Base-by-base conservation (phyloP, 345 rosid genomes). In the Sonneratia caseolaris region DNA sequence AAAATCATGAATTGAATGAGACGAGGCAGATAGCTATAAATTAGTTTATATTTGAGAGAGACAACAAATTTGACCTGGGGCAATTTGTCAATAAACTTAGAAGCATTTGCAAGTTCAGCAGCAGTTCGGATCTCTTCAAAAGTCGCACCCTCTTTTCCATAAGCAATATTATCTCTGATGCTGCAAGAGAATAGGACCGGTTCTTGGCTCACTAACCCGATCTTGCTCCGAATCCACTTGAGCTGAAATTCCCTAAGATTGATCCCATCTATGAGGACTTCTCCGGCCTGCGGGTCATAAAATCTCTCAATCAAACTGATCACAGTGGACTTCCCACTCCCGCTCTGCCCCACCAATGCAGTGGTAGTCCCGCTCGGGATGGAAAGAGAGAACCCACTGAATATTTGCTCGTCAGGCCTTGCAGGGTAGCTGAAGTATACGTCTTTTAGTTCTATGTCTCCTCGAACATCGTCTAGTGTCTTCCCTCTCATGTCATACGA, bases 311-410 rank as follows among this genome's bases (percentile, higher is more conserved):
- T 77, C 56, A 80, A 73, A 71, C 80, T 80, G 70, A 80, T 80
- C n/a, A 77, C 77, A 5, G 83, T 82, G 42, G 85, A 82, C 70
- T 82, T 82, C 65, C 83, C 83, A 36, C 85, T 82, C 71, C 85
- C 78, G 67, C 83, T 82, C n/a, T 82, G 78, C 21, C 85, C 85
- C 53, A 82, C 85, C 76, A 82, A 42, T 61, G 85, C 85, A 37
- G 80, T 74, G 2, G 81, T 80, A 5, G 76, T 66, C 66, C 85
- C 81, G 56, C 78, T 76, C 0, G 64, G 78, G 69, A 82, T 80
- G 13, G 47, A 71, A 59, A 82, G 80, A 7, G 80, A 82, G 70
- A 82, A 82, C 24, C 83, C 79, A 6, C 53, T 57, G 64, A 82
- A 76, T 53, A 82, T 80, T 57, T 70, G 81, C n/a, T 82, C 85